phyloP scores from a whole-genome alignment of 306 rosid genomes.

The Medicago lupulina region DNA sequence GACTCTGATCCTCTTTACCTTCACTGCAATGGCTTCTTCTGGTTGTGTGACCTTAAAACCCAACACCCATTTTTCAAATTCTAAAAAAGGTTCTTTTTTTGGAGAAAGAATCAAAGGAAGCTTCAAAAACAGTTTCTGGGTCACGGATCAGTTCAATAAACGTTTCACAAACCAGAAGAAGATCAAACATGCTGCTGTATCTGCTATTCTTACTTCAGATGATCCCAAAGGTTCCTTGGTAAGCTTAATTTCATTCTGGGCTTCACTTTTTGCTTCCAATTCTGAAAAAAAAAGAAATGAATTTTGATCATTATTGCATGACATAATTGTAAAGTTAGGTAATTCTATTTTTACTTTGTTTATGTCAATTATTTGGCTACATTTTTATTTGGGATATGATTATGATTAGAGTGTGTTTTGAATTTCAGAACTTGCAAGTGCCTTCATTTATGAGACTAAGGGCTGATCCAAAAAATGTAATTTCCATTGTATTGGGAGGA shows the following conservation, averaged over 20 bases:
- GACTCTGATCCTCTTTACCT: neutral
- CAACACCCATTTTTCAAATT: slow-evolving; percentile 50
- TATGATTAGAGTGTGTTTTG: slow-evolving; percentile 19
- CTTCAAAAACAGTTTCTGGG: slow-evolving; percentile 42
- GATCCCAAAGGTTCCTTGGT: slow-evolving; percentile 60
- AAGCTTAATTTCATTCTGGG: slow-evolving; percentile 38
- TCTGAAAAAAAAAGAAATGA: neutral
- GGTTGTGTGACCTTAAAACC: slow-evolving; percentile 55
- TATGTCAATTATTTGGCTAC: neutral
- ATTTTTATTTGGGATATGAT: slow-evolving; percentile 17
- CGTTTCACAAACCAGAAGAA: slow-evolving; percentile 50
- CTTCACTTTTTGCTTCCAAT: slow-evolving; percentile 20
- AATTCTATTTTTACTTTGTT: neutral
- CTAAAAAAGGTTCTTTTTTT: slow-evolving; percentile 45
- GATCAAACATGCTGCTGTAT: slow-evolving; percentile 48
- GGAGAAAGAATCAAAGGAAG: slow-evolving; percentile 58
- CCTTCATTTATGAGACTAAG: slow-evolving; percentile 54
- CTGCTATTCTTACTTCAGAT: slow-evolving; percentile 67
- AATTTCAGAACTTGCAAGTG: slow-evolving; percentile 61
- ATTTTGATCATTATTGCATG: neutral
- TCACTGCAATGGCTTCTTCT: slow-evolving; percentile 65
- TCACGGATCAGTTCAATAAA: slow-evolving; percentile 36
- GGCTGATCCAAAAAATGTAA: slow-evolving; percentile 76
- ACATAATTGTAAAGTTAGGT: neutral
- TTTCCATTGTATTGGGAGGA: slow-evolving; percentile 87